These are phyloP conservation scores for Spergularia marina DNA, from an alignment of 148 eudicot species.

Conservation along the genomic window DNA sequence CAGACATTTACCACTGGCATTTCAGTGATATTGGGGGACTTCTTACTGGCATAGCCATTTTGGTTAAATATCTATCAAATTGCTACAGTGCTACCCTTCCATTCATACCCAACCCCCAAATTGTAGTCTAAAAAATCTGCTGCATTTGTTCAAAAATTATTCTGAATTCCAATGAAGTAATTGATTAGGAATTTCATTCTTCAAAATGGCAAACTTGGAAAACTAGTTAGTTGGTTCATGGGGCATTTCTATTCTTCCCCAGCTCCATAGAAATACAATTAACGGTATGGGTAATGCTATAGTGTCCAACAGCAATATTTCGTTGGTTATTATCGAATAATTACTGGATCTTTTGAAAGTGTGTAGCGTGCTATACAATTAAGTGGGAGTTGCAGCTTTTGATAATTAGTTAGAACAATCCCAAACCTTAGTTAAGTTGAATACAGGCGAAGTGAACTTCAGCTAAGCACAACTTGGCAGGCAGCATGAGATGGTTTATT, in stretches of 20 bases:
- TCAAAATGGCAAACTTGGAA: neutral
- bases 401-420: neutral
- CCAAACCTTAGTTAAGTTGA: neutral
- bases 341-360: neutral
- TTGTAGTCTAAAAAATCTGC: neutral
- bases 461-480: neutral
- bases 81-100: neutral
- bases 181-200: neutral
- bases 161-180: slow-evolving; percentile 1
- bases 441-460: neutral
- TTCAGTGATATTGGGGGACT: neutral
- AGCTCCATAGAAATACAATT: neutral
- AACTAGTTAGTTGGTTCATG: neutral
- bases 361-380: neutral
- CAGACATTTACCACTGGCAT: neutral
- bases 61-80: slow-evolving; percentile 1
- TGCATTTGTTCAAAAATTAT: neutral
- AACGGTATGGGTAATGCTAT: neutral
- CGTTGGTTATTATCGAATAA: neutral
- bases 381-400: neutral
- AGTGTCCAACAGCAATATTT: neutral
- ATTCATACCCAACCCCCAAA: no score
- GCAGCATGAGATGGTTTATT: neutral
- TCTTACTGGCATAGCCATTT: neutral
- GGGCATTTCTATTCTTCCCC: neutral